phyloP scores from a whole-genome alignment of 2,329 filamentous ascomycete genomes.

The Teratosphaeria pseudoeucalypti region DNA sequence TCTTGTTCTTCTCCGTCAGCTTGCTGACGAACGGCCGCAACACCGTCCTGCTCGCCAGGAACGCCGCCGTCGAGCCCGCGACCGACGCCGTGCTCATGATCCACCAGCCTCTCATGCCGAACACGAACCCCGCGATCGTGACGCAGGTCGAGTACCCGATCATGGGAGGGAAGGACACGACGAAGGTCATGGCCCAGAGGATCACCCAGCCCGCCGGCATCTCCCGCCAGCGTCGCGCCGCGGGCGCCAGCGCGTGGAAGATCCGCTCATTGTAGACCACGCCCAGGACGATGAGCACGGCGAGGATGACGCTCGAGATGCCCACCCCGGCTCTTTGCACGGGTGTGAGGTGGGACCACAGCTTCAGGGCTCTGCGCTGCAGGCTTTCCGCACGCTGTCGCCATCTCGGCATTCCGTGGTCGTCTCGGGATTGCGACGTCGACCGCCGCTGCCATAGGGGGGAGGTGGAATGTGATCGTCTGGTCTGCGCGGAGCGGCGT shows the following conservation, averaged over 20 bases:
- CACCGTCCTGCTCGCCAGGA: slow-evolving; percentile 69
- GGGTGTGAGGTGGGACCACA: slow-evolving; percentile 47
- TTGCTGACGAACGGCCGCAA: slow-evolving; percentile 68
- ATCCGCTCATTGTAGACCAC: slow-evolving; percentile 70
- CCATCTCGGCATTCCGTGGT: slow-evolving; percentile 14
- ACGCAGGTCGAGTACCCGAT: slow-evolving; percentile 76
- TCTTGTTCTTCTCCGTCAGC: slow-evolving; percentile 69
- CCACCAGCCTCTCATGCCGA: slow-evolving; percentile 71
- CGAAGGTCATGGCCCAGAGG: slow-evolving; percentile 63
- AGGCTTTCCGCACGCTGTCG: slow-evolving; percentile 35
- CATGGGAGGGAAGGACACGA: slow-evolving; percentile 73
- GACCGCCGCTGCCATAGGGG: slow-evolving; percentile 9
- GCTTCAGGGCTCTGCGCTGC: slow-evolving; percentile 35
- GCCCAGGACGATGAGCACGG: slow-evolving; percentile 54
- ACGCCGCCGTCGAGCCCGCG: slow-evolving; percentile 65
- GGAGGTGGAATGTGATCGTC: slow-evolving; percentile 17
- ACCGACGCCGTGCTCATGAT: slow-evolving; percentile 72
- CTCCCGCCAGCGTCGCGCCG: slow-evolving; percentile 66
- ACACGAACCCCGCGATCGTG: slow-evolving; percentile 60
- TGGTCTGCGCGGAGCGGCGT: slow-evolving; percentile 12
- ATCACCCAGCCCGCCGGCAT: slow-evolving; percentile 62
- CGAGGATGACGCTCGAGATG: slow-evolving; percentile 39
- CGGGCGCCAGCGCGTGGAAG: slow-evolving; percentile 63
- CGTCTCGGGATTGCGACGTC: slow-evolving; percentile 1
- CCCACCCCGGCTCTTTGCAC: slow-evolving; percentile 53